Percentiles rank a stretch among this genome's conserved stretches.
Evolutionary conservation across 108 stramenopile species (phyloP).

Genomic region (Aurantiochytrium sp.): DNA sequence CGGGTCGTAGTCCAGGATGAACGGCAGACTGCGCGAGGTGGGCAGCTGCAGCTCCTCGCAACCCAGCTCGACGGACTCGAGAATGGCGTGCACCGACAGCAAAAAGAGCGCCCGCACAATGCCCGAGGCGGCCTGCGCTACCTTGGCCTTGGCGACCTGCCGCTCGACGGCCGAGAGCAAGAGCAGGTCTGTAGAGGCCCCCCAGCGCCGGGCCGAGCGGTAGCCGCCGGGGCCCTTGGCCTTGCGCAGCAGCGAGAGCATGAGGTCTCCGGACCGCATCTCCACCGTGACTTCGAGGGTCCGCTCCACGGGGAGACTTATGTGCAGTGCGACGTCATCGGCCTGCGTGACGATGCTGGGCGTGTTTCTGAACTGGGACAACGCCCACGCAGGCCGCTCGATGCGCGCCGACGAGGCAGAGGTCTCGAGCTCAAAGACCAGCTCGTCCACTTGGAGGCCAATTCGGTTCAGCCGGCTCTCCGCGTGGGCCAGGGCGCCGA

Average conservation of each 20-base stretch:
- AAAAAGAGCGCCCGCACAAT: not conserved
- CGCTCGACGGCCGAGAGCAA: not conserved
- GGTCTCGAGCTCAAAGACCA: not conserved
- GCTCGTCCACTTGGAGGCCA: not conserved
- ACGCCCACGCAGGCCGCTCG: not conserved
- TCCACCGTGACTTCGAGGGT: slow-evolving; percentile 1
- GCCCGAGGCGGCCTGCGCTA: not conserved
- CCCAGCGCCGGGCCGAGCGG: not conserved
- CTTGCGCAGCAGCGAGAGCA: not conserved
- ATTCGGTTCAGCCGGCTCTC: slow-evolving; percentile 16
- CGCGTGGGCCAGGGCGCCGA: slow-evolving; percentile 6
- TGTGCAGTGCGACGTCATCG: not conserved
- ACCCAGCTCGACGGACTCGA: not conserved
- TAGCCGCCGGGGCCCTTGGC: not conserved
- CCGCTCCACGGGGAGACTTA: not conserved
- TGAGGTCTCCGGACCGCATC: not conserved
- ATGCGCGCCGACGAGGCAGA: not conserved
- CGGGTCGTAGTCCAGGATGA: not conserved
- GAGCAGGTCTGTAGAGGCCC: not conserved
- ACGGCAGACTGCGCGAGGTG: not conserved
- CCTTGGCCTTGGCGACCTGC: not conserved
- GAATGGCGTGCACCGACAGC: not conserved
- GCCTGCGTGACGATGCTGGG: not conserved
- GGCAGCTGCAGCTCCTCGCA: not conserved
- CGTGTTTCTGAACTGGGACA: not conserved